Evolutionary conservation across 1,284 basidiomycete species (phyloP).

Genomic region (Schizopora paradoxa): DNA sequence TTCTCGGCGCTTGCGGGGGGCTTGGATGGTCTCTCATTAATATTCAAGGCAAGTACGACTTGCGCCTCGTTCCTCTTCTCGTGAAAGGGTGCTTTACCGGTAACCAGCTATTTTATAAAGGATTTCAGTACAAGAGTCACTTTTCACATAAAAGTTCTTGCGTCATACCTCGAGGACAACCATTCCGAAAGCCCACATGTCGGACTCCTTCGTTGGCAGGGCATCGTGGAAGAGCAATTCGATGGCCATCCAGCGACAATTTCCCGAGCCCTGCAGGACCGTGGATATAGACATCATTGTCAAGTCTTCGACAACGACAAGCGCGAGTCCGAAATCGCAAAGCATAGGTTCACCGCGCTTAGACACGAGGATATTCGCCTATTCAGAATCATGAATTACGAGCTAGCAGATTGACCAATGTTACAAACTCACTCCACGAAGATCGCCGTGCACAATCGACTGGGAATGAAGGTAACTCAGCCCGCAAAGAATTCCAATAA

Average conservation of each 20-base stretch:
- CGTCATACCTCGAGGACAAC: slow-evolving; percentile 10
- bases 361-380: slow-evolving; percentile 18
- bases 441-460: slow-evolving; percentile 8
- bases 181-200: slow-evolving; percentile 17
- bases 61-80: too few relatives aligned
- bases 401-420: too few relatives aligned
- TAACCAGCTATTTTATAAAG: too few relatives aligned
- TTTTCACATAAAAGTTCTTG: too few relatives aligned
- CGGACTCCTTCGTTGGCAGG: slow-evolving; percentile 4
- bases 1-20: too few relatives aligned
- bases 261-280: slow-evolving; percentile 2
- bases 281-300: slow-evolving; percentile 1
- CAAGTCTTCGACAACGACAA: slow-evolving; percentile 2
- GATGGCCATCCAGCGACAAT: slow-evolving; percentile 5
- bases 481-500: slow-evolving; percentile 4
- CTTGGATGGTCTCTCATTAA: too few relatives aligned
- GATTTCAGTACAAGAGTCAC: too few relatives aligned
- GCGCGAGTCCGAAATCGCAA: slow-evolving; percentile 16
- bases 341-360: slow-evolving; percentile 14
- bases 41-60: too few relatives aligned
- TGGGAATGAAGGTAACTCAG: slow-evolving; percentile 9
- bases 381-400: not conserved
- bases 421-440: slow-evolving; percentile 5
- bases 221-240: slow-evolving; percentile 6
- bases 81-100: too few relatives aligned